Base-by-base conservation (phyloP, 2,329 filamentous ascomycete genomes). In the Trichophyton rubrum region DNA sequence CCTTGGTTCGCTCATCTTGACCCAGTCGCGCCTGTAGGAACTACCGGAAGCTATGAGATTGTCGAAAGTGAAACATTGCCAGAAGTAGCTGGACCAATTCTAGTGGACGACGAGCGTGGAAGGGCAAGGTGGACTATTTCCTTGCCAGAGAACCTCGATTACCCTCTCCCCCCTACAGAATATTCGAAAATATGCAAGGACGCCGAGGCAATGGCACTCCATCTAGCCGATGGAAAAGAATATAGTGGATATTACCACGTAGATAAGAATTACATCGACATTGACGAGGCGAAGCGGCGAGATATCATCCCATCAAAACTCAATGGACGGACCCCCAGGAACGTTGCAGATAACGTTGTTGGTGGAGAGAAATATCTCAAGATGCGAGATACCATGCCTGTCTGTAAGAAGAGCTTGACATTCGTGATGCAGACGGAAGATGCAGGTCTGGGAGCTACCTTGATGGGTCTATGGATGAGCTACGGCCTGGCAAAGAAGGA, bases 21-120 rank as follows among this genome's bases (percentile, higher is more conserved):
- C 86, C 59, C 93, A 93, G 75, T 99, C 93, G 76, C 93, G 93
- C 76, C 99, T 93, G 45, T 89, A 95, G 56, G 99, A 81, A 17
- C 99, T 82, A 72, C 99, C 93, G 1, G 90, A 93, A 5, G 93
- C 93, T 58, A 99, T 92, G 70, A 97, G 99, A 55, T 55, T 13
- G 33, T 88, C 6, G 82, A 80, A 41, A 83, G 83, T 62, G 80
- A 84, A 63, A 77, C 77, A 47, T 72, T 90, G n/a, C 88, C 88
- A 0, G 80, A 86, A 30, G 84, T 88, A 63, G 85, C 89, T 0
- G 87, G 86, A 0, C 87, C 88, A 0, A 79, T 93, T 20, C 79
- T 89, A 4, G 78, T 91, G 53, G 82, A 80, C 13, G 87, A 90
- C 72, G 74, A 77, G 27, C 77, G 78, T 51, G 87, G 86, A 2